Percentiles rank a stretch among this genome's conserved stretches.
These are phyloP conservation scores for Hymenochaete sp. DNA, from an alignment of 1,284 basidiomycete species.

Conservation along the genomic window DNA sequence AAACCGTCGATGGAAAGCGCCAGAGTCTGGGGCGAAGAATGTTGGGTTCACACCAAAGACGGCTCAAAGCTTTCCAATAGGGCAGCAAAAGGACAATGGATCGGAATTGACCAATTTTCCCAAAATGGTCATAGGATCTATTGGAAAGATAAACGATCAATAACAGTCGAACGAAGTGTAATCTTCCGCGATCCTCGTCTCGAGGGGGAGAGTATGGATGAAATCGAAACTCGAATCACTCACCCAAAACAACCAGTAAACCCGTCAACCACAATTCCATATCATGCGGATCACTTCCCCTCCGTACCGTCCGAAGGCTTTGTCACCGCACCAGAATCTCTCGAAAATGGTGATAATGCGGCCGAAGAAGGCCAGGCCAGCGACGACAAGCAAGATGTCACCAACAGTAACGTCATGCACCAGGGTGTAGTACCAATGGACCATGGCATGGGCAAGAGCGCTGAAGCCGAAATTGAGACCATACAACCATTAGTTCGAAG, in stretches of 20 bases:
- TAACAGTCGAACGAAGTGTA: slow-evolving; percentile 16
- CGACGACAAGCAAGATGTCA: too few relatives aligned
- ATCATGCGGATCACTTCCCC: too few relatives aligned
- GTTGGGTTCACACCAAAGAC: background rate
- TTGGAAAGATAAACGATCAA: slow-evolving; percentile 5
- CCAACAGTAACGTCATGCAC: too few relatives aligned
- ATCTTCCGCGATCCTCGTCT: slow-evolving; percentile 5
- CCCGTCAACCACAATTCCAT: background rate
- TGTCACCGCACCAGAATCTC: background rate
- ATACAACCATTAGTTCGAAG: background rate
- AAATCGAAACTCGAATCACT: background rate
- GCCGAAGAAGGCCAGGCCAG: too few relatives aligned
- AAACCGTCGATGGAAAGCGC: background rate
- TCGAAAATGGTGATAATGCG: background rate
- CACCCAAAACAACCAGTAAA: background rate
- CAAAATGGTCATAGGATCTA: slow-evolving; percentile 19
- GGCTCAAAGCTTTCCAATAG: background rate
- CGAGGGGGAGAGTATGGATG: background rate
- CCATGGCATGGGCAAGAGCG: too few relatives aligned
- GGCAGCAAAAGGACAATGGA: slow-evolving; percentile 5
- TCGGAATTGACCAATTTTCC: slow-evolving; percentile 11
- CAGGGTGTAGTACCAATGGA: too few relatives aligned
- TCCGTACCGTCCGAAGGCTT: too few relatives aligned
- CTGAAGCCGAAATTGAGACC: background rate
- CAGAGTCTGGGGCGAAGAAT: background rate